These are phyloP conservation scores for Fragosphaeria purpurea DNA, from an alignment of 2,329 filamentous ascomycete genomes.

Conservation along the genomic window DNA sequence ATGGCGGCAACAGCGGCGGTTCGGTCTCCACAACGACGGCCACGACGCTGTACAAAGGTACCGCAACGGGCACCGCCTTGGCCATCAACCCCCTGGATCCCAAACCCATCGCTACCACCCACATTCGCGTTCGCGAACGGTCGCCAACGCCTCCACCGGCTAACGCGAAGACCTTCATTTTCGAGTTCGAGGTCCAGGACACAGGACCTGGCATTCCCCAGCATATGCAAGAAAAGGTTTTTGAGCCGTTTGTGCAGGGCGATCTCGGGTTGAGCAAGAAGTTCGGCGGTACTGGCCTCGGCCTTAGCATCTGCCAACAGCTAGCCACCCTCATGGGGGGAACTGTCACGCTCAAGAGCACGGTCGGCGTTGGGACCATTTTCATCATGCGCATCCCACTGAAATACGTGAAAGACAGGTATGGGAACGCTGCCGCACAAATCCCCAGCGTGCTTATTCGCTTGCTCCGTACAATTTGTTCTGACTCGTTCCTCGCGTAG, in stretches of 20 bases:
- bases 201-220: conserved; percentile 78
- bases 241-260: conserved; percentile 92
- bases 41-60: conserved; percentile 17
- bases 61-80: conserved; percentile 41
- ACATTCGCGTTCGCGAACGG: conserved; percentile 41
- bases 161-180: conserved; percentile 56
- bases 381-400: conserved; percentile 80
- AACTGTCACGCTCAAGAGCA: conserved; percentile 60
- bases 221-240: conserved; percentile 69
- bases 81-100: conserved; percentile 54
- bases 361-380: conserved; percentile 62
- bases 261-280: conserved; percentile 83
- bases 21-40: conserved; percentile 14
- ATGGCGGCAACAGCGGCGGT: conserved; percentile 5
- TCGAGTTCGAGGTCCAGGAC: conserved; percentile 84
- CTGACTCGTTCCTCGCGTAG: conserved; percentile 17
- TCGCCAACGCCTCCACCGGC: conserved; percentile 51
- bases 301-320: conserved; percentile 82
- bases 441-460: too few species aligned
- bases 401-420: conserved; percentile 60
- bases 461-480: too few species aligned
- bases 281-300: conserved; percentile 79
- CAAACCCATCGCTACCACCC: conserved; percentile 31
- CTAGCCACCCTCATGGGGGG: conserved; percentile 77
- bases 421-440: conserved; percentile 21